Percentiles rank a stretch among this genome's conserved stretches.
phyloP scores from a whole-genome alignment of 176 grass and related monocot genomes.

The Thalia dealbata region DNA sequence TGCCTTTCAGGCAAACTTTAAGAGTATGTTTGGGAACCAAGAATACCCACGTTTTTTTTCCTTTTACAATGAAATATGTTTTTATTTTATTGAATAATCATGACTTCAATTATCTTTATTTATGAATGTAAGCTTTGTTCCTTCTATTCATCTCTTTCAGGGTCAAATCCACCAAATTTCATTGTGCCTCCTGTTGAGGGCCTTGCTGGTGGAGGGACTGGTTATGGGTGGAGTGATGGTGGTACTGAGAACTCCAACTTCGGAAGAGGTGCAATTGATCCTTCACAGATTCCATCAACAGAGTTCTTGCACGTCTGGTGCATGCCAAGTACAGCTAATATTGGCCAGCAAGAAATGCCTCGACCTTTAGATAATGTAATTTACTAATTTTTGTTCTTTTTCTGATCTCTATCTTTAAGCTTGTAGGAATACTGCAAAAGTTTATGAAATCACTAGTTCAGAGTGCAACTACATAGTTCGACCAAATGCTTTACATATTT shows the following conservation, averaged over 20 bases:
- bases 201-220: slow-evolving; percentile 90
- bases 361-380: slow-evolving; percentile 75
- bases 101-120: not conserved
- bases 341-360: slow-evolving; percentile 81
- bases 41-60: not conserved
- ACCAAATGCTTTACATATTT: not conserved
- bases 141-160: slow-evolving; percentile 9
- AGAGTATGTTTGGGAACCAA: not conserved
- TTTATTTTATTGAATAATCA: not conserved
- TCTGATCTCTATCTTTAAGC: not conserved
- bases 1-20: not conserved
- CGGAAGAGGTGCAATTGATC: slow-evolving; percentile 42
- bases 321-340: slow-evolving; percentile 89
- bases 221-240: slow-evolving; percentile 85
- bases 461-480: not conserved
- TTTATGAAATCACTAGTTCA: not conserved
- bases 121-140: not conserved
- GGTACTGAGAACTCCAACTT: slow-evolving; percentile 33
- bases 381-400: slow-evolving; percentile 19
- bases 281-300: slow-evolving; percentile 51
- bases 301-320: slow-evolving; percentile 94
- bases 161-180: slow-evolving; percentile 31
- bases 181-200: slow-evolving; percentile 77
- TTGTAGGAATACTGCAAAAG: not conserved
- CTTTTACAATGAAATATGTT: not conserved